Percentiles rank a stretch among this genome's conserved stretches.
Evolutionary conservation across 176 grass and related monocot species (phyloP).

Genomic region (Chloris gayana): DNA sequence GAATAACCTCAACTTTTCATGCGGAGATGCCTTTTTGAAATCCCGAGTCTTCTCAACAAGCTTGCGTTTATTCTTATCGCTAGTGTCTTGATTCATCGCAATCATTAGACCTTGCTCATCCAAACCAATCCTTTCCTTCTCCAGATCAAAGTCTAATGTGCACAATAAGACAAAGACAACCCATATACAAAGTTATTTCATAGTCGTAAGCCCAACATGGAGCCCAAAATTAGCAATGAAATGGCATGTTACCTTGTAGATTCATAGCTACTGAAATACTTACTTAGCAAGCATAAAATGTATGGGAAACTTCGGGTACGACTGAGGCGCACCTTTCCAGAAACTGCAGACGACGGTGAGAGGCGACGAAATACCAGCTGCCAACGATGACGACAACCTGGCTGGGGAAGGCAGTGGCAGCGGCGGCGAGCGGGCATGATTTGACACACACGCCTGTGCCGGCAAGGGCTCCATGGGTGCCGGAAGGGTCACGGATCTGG

Average conservation of each 20-base stretch:
- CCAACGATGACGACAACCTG: constrained; percentile 32
- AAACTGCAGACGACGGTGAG: constrained; percentile 83
- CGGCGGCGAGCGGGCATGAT: constrained; percentile 66
- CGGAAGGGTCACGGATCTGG: constrained; percentile 33
- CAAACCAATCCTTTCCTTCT: constrained; percentile 94
- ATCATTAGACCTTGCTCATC: constrained; percentile 99
- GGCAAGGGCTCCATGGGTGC: constrained; percentile 51
- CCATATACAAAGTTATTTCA: neutral
- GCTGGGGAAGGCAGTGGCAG: constrained; percentile 33
- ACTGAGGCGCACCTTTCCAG: constrained; percentile 78
- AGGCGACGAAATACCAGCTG: constrained; percentile 64
- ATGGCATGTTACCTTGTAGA: too few relatives aligned
- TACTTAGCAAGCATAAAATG: neutral
- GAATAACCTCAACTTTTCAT: constrained; percentile 88
- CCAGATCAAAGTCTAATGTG: constrained; percentile 82
- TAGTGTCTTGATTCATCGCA: constrained; percentile 95
- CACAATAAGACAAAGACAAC: constrained; percentile 13
- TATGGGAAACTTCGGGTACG: neutral
- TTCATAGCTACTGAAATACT: neutral
- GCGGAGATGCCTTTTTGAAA: constrained; percentile 93
- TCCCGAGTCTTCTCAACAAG: constrained; percentile 94
- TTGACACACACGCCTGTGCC: constrained; percentile 53
- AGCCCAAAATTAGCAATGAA: neutral
- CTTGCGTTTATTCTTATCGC: constrained; percentile 95
- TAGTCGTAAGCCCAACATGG: neutral